A percentile compares a stretch with the other conserved stretches of the same genome.
Evolutionary conservation across 2,329 filamentous ascomycete species (phyloP).

Genomic region (Neopestalotiopsis sp.): DNA sequence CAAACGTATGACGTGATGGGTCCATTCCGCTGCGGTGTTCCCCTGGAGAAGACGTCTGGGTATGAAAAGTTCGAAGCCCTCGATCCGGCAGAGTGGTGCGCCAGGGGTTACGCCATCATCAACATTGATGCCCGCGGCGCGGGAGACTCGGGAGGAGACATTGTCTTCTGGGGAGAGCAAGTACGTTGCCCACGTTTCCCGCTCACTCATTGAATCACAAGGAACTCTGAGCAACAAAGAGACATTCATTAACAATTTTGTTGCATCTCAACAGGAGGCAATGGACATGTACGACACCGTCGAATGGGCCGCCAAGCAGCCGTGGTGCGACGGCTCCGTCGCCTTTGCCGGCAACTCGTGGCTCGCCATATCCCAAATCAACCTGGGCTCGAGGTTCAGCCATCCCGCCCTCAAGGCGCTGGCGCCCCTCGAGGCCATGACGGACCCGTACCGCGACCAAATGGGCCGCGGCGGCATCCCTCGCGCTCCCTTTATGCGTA

Average conservation of each 20-base stretch:
- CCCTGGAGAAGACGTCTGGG: slow-evolving; percentile 18
- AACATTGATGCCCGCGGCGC: slow-evolving; percentile 36
- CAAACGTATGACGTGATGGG: slow-evolving; percentile 28
- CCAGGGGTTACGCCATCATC: slow-evolving; percentile 36
- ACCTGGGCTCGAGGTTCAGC: background rate
- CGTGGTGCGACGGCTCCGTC: slow-evolving; percentile 34
- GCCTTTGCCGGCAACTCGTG: slow-evolving; percentile 21
- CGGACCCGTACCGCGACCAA: background rate
- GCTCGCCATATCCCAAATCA: slow-evolving; percentile 18
- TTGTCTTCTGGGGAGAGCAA: slow-evolving; percentile 29
- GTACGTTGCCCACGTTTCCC: background rate
- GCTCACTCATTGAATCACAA: background rate
- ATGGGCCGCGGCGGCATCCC: slow-evolving; percentile 7
- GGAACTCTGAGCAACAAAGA: too few species aligned
- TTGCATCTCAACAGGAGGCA: slow-evolving; percentile 23
- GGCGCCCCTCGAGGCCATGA: slow-evolving; percentile 5
- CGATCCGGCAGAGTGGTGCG: slow-evolving; percentile 37
- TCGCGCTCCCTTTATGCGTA: background rate
- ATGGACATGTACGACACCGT: slow-evolving; percentile 34
- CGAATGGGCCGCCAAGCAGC: slow-evolving; percentile 26
- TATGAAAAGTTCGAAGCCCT: slow-evolving; percentile 20
- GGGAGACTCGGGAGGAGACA: slow-evolving; percentile 34
- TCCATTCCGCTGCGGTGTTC: slow-evolving; percentile 22
- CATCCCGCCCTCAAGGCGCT: slow-evolving; percentile 11
- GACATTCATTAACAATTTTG: background rate